phyloP scores from a whole-genome alignment of 208 protist species.

The Leishmania tarentolae region DNA sequence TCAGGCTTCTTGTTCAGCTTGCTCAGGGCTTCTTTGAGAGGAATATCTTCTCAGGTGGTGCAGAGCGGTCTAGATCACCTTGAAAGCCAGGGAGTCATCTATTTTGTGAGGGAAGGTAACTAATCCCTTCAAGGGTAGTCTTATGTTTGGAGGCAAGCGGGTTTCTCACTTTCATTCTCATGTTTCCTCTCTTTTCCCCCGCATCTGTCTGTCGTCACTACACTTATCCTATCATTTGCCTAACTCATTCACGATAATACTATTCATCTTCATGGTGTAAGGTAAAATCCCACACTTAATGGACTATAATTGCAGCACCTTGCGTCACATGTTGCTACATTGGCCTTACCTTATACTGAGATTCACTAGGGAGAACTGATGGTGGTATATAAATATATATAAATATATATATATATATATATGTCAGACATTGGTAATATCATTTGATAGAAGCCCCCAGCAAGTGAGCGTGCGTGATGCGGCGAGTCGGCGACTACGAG shows the following conservation, averaged over 20 bases:
- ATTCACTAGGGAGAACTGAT: neutral
- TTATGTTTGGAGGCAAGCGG: neutral
- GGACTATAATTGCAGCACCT: neutral
- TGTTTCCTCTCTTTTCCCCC: neutral
- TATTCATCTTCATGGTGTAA: neutral
- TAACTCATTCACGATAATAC: neutral
- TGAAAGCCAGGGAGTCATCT: neutral
- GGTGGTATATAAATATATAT: constrained; percentile 3
- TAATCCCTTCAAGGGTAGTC: neutral
- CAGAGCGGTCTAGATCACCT: neutral
- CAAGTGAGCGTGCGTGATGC: constrained; percentile 33
- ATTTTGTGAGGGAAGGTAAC: neutral
- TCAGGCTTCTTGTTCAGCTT: neutral
- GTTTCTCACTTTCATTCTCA: too few species aligned
- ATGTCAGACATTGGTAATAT: neutral
- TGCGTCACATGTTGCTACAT: neutral
- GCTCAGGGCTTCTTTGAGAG: neutral
- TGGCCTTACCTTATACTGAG: neutral
- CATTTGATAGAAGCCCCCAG: neutral
- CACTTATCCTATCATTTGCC: neutral
- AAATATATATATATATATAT: constrained; percentile 9
- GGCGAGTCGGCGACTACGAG: constrained; percentile 87
- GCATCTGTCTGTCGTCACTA: neutral
- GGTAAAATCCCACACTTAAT: neutral
- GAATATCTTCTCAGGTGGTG: neutral